phyloP scores from a whole-genome alignment of 345 rosid genomes.

The Cardamine resedifolia region DNA sequence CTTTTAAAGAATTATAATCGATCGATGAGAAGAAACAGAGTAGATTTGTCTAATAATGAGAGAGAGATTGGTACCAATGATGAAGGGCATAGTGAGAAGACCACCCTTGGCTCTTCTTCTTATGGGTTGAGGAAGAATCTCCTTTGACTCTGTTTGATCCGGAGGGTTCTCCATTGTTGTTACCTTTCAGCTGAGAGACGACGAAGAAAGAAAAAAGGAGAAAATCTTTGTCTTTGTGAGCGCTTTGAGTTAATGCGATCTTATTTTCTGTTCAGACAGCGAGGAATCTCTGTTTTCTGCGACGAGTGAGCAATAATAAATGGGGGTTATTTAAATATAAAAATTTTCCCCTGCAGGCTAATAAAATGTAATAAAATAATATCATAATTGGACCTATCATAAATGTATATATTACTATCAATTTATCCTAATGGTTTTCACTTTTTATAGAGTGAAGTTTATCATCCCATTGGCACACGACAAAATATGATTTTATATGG shows the following conservation, averaged over 20 bases:
- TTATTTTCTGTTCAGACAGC: conserved; percentile 41
- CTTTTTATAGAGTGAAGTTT: background rate
- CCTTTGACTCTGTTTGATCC: conserved; percentile 39
- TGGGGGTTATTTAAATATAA: conserved; percentile 26
- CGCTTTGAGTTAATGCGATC: conserved; percentile 32
- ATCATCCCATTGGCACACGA: background rate
- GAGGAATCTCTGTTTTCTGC: conserved; percentile 45
- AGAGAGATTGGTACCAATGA: conserved; percentile 50
- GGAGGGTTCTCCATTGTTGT: conserved; percentile 46
- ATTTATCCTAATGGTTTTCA: background rate
- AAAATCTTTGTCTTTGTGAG: conserved; percentile 41
- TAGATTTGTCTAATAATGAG: background rate
- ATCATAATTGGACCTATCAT: background rate
- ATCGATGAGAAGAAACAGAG: background rate
- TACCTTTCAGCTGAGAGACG: background rate
- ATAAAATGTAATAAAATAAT: background rate
- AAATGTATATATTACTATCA: too few species aligned
- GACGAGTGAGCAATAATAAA: conserved; percentile 40
- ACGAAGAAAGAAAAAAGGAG: background rate
- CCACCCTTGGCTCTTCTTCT: conserved; percentile 54
- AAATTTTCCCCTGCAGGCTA: background rate
- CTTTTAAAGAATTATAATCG: background rate
- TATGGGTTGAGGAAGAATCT: conserved; percentile 28
- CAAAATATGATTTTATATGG: background rate
- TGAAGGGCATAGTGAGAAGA: conserved; percentile 73